These are phyloP conservation scores for Emergomyces orientalis DNA, from an alignment of 2,329 filamentous ascomycete genomes.

Conservation along the genomic window DNA sequence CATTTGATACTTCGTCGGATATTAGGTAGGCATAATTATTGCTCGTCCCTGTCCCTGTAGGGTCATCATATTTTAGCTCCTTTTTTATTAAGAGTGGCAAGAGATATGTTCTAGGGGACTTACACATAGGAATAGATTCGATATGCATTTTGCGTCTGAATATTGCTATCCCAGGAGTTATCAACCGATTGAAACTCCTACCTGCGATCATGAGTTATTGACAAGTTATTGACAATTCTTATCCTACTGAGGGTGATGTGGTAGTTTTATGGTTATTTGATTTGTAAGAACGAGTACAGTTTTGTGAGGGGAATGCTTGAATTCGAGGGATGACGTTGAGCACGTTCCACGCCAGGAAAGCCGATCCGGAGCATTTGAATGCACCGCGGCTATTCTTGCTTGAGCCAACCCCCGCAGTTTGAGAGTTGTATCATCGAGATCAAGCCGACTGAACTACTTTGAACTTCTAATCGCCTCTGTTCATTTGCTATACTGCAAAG, in stretches of 20 bases:
- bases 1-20: constrained; percentile 40
- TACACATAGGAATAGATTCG: constrained; percentile 47
- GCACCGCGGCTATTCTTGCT: constrained; percentile 1
- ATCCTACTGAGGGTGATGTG: neutral
- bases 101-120: constrained; percentile 15
- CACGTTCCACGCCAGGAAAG: neutral
- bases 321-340: constrained; percentile 2
- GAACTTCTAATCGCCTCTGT: neutral
- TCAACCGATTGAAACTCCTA: constrained; percentile 6
- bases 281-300: neutral
- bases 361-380: neutral
- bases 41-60: constrained; percentile 21
- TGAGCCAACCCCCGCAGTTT: neutral
- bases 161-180: constrained; percentile 10
- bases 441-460: neutral
- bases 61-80: constrained; percentile 4
- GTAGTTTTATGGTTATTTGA: neutral
- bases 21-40: constrained; percentile 48
- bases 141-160: constrained; percentile 39
- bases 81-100: constrained; percentile 1
- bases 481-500: neutral
- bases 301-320: neutral
- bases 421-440: neutral
- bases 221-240: neutral
- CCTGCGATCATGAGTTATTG: constrained; percentile 11